Conservation (phyloP, 345 rosid species). For the Eutrema heterophyllum region DNA sequence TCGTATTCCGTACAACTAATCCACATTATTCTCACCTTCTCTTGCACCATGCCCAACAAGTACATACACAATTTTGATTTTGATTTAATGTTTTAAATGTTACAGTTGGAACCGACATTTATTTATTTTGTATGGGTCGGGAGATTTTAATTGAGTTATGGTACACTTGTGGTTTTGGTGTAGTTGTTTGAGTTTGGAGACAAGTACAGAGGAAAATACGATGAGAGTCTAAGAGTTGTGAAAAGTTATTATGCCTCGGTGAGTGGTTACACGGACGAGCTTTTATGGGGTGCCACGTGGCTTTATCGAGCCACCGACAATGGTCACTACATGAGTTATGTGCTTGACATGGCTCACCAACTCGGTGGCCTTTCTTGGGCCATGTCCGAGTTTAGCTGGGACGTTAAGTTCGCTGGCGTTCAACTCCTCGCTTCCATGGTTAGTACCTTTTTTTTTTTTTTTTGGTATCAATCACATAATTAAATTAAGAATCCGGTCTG, state of each 20-base stretch:
- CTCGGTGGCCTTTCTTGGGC: constrained; percentile 92
- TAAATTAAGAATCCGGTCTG: neutral
- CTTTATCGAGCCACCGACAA: constrained; percentile 88
- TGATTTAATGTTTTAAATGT: neutral
- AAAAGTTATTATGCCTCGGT: constrained; percentile 86
- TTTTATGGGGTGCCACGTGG: constrained; percentile 96
- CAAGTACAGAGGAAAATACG: constrained; percentile 70
- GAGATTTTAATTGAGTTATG: neutral
- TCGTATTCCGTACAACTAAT: constrained; percentile 66
- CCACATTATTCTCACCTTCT: constrained; percentile 86
- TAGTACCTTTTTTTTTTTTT: neutral
- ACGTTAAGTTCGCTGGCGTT: constrained; percentile 86
- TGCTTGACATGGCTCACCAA: constrained; percentile 46
- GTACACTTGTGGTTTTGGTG: constrained; percentile 6
- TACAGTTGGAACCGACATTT: constrained; percentile 19
- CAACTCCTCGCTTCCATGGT: constrained; percentile 87
- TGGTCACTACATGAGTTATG: constrained; percentile 49
- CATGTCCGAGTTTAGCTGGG: constrained; percentile 97
- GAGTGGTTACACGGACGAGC: constrained; percentile 94
- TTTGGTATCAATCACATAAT: neutral
- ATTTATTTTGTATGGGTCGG: neutral
- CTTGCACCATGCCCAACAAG: constrained; percentile 90
- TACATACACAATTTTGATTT: neutral
- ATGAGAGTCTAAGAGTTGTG: constrained; percentile 63
- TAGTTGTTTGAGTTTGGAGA: constrained; percentile 92